phyloP scores from a whole-genome alignment of 2,329 filamentous ascomycete species.

The Sodiomyces alkalinus region DNA sequence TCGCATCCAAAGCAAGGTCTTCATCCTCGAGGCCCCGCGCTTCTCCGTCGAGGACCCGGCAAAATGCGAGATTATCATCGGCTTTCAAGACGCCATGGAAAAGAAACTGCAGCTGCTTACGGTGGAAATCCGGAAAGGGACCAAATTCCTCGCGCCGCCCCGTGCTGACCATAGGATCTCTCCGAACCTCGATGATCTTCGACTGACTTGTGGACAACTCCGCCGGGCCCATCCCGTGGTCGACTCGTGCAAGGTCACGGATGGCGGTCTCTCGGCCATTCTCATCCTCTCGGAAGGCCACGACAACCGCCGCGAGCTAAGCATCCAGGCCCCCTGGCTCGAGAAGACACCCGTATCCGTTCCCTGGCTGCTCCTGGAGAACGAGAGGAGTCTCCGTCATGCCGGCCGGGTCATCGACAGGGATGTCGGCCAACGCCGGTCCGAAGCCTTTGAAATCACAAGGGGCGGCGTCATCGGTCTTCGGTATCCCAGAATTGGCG shows the following conservation, averaged over 20 bases:
- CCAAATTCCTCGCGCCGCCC: slow-evolving; percentile 7
- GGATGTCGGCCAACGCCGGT: slow-evolving; percentile 31
- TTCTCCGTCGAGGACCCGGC: slow-evolving; percentile 37
- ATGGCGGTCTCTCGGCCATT: slow-evolving; percentile 53
- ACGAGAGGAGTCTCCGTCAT: slow-evolving; percentile 44
- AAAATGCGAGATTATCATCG: slow-evolving; percentile 44
- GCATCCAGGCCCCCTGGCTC: slow-evolving; percentile 63
- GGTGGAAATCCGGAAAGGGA: slow-evolving; percentile 27
- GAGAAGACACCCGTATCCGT: slow-evolving; percentile 51
- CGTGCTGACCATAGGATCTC: slow-evolving; percentile 6
- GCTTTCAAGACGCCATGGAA: slow-evolving; percentile 54
- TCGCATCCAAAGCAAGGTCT: slow-evolving; percentile 43
- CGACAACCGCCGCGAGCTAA: slow-evolving; percentile 49
- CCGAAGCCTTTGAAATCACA: slow-evolving; percentile 28
- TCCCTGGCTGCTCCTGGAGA: slow-evolving; percentile 43
- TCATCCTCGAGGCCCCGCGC: slow-evolving; percentile 47
- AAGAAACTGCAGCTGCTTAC: slow-evolving; percentile 53
- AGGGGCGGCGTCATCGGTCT: slow-evolving; percentile 36
- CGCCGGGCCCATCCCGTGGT: slow-evolving; percentile 51
- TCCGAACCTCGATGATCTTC: slow-evolving; percentile 18
- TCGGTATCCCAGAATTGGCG: slow-evolving; percentile 40
- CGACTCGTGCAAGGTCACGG: slow-evolving; percentile 57
- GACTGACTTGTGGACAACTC: slow-evolving; percentile 31
- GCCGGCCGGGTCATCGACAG: slow-evolving; percentile 34
- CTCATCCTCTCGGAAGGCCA: slow-evolving; percentile 52